Base-by-base conservation (phyloP, 1,284 basidiomycete genomes). In the Apiotrichum gracile region DNA sequence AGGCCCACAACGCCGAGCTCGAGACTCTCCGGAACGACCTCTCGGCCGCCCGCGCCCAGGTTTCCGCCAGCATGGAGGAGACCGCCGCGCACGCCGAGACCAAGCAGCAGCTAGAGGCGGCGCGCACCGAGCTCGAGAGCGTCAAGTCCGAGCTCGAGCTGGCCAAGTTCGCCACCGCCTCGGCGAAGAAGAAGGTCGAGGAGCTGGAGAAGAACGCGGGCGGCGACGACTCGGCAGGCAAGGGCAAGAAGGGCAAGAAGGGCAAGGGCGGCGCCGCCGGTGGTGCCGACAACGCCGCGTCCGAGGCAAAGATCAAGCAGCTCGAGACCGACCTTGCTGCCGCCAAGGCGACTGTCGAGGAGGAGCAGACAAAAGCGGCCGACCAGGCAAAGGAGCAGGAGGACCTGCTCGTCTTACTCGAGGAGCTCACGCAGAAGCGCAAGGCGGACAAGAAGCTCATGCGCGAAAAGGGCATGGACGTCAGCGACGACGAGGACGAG, bases 401-500 rank as follows among this genome's bases (percentile, higher is more conserved):
- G 35, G 37, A 34, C 21, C 43, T 58, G 14, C 60, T 67, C 50
- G 52, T 60, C 37, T 74, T 85, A 42, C 68, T 88, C 6, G 75
- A 79, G 43, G 76, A 73, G 2, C n/a, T n/a, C n/a, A n/a, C n/a
- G n/a, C 80, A 84, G 22, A 82, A 85, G 62, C 79, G 78, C 52
- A 86, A 85, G 68, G 79, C 81, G 58, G 93, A 97, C 70, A 97
- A 97, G 77, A 80, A 74, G 40, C 77, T 78, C 61, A 82, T 97
- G 78, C 78, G 80, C 61, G 82, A 81, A 47, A 83, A 82, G 21
- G 88, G 87, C 0, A 61, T 89, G 66, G 89, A 92, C 25, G 92
- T 97, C 9, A 91, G 88, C 1, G 93, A 96, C 51, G 91, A 91
- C 53, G 91, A 94, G 62, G 89, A 78, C 1, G 90, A 87, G 3